Conservation (phyloP, 2,329 filamentous ascomycete genomes). For the Endocalyx cinctus region DNA sequence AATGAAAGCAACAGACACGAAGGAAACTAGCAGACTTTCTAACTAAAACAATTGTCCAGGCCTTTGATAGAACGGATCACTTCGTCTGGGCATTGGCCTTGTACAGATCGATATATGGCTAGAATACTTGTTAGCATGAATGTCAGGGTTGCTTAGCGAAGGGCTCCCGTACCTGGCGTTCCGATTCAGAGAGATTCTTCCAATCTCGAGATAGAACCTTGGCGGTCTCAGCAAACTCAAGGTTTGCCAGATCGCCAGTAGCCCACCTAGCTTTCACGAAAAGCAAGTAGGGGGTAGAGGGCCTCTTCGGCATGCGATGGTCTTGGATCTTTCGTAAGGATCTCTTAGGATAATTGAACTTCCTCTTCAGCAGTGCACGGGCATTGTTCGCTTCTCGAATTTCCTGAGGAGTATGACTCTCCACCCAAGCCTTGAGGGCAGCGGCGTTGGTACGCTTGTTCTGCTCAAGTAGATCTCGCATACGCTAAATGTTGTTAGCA, state of each 20-base stretch:
- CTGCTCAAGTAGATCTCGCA: constrained; percentile 28
- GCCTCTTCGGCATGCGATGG: constrained; percentile 41
- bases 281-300: constrained; percentile 26
- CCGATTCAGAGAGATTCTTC: constrained; percentile 35
- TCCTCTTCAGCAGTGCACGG: constrained; percentile 36
- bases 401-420: constrained; percentile 32
- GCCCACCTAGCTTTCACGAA: constrained; percentile 36
- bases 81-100: too few relatives aligned
- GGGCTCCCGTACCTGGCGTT: constrained; percentile 42
- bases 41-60: too few relatives aligned
- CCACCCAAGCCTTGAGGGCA: constrained; percentile 44
- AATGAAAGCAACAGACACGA: too few relatives aligned
- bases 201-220: constrained; percentile 32
- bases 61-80: too few relatives aligned
- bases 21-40: too few relatives aligned
- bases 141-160: too few relatives aligned
- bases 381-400: constrained; percentile 44
- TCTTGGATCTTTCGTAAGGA: constrained; percentile 35
- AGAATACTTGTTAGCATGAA: too few relatives aligned
- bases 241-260: constrained; percentile 18
- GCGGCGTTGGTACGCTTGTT: constrained; percentile 39
- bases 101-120: constrained; percentile 32
- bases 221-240: constrained; percentile 13
- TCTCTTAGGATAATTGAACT: constrained; percentile 24
- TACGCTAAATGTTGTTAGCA: constrained; percentile 26